These are phyloP conservation scores for Leptographium wingfieldii DNA, from an alignment of 2,329 filamentous ascomycete species.

Conservation along the genomic window DNA sequence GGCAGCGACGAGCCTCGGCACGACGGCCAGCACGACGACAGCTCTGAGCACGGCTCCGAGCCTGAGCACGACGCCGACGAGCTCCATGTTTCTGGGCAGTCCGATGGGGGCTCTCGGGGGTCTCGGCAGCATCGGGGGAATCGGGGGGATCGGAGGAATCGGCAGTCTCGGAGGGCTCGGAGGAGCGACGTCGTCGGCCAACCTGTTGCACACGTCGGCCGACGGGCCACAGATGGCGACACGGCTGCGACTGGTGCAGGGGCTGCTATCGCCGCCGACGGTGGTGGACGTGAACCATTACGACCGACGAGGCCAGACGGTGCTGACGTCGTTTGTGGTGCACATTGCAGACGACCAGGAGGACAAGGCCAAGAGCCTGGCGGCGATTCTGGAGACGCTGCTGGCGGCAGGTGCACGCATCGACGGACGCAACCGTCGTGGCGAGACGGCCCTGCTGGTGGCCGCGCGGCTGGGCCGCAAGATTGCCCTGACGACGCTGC, in stretches of 20 bases:
- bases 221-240: conserved; percentile 14
- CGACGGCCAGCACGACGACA: background rate
- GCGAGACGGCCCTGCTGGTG: conserved; percentile 43
- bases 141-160: background rate
- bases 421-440: conserved; percentile 37
- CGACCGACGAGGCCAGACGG: conserved; percentile 37
- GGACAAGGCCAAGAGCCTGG: conserved; percentile 31
- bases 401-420: conserved; percentile 29
- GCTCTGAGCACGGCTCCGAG: background rate
- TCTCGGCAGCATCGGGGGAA: background rate
- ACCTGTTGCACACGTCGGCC: conserved; percentile 7
- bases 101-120: background rate
- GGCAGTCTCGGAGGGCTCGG: background rate
- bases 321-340: conserved; percentile 41
- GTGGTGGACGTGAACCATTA: conserved; percentile 39
- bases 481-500: conserved; percentile 32
- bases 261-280: conserved; percentile 23
- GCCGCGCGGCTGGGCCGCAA: conserved; percentile 41
- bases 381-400: conserved; percentile 30
- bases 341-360: conserved; percentile 38
- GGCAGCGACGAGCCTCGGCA: background rate
- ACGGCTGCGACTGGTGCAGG: conserved; percentile 16
- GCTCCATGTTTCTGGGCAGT: conserved; percentile 6
- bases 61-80: background rate
- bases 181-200: background rate